A percentile compares a stretch with the other conserved stretches of the same genome.
phyloP scores from a whole-genome alignment of 2,329 filamentous ascomycete genomes.

The Phaeosphaeriaceae sp. region DNA sequence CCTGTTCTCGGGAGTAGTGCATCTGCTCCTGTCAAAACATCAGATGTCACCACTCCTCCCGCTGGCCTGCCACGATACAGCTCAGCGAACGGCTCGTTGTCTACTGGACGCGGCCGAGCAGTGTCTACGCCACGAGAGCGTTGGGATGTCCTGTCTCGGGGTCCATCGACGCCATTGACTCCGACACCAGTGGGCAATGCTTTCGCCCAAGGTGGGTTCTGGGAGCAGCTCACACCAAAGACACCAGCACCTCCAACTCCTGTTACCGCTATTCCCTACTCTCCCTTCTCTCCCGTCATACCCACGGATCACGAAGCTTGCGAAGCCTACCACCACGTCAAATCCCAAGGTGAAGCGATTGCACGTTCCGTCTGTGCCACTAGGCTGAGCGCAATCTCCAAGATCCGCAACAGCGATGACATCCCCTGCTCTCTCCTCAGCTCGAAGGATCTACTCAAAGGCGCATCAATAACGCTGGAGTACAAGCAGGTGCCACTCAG shows the following conservation, averaged over 20 bases:
- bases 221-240: constrained; percentile 17
- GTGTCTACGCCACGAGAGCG: constrained; percentile 17
- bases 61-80: constrained; percentile 7
- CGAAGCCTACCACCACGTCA: constrained; percentile 8
- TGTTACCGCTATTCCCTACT: constrained; percentile 2
- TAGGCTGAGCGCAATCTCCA: constrained; percentile 5
- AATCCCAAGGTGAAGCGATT: constrained; percentile 1
- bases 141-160: constrained; percentile 19
- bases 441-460: constrained; percentile 5
- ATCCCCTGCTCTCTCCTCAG: constrained; percentile 15
- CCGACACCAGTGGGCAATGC: constrained; percentile 21
- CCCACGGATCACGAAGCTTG: constrained; percentile 5
- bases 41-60: not conserved
- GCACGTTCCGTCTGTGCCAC: constrained; percentile 15
- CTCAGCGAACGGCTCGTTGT: not conserved
- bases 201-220: constrained; percentile 24
- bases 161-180: constrained; percentile 20
- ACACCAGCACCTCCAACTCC: constrained; percentile 1
- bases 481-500: not conserved
- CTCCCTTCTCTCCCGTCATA: constrained; percentile 3
- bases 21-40: constrained; percentile 1
- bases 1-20: not conserved
- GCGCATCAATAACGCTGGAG: constrained; percentile 4
- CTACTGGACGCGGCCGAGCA: not conserved
- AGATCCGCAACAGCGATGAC: constrained; percentile 5